Conservation (phyloP, 441 rosid genomes). For the Arabidopsis hybrid region DNA sequence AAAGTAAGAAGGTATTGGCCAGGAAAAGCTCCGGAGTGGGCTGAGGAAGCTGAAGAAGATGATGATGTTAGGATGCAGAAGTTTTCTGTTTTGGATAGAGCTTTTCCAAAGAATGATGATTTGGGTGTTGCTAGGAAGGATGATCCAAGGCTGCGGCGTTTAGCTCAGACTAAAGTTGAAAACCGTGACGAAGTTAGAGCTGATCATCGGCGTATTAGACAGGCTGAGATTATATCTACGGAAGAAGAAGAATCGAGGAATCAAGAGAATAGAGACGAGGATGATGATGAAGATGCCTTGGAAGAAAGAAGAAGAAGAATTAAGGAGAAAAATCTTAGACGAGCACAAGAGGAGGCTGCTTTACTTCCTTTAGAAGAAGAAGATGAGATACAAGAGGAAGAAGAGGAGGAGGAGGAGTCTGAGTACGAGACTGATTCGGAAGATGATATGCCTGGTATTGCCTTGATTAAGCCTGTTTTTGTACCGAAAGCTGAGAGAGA, state of each 20-base stretch:
- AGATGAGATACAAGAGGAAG: conserved; percentile 67
- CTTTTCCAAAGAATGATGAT: conserved; percentile 62
- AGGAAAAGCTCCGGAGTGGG: conserved; percentile 94
- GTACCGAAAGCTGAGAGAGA: conserved; percentile 87
- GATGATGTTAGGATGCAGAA: conserved; percentile 70
- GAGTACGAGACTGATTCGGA: conserved; percentile 96
- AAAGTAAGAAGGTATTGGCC: conserved; percentile 94
- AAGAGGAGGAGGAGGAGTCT: conserved; percentile 79
- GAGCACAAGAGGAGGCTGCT: conserved; percentile 70
- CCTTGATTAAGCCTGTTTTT: conserved; percentile 86
- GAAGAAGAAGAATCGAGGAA: conserved; percentile 71
- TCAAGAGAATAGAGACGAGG: conserved; percentile 64
- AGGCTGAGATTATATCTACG: conserved; percentile 81
- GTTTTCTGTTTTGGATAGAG: conserved; percentile 63
- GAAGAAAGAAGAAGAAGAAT: conserved; percentile 75
- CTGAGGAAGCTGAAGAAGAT: conserved; percentile 81
- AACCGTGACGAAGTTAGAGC: conserved; percentile 87
- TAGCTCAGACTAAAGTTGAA: conserved; percentile 75
- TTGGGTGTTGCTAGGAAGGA: conserved; percentile 56
- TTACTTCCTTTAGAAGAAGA: conserved; percentile 75
- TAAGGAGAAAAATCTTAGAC: conserved; percentile 65
- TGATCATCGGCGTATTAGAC: conserved; percentile 79
- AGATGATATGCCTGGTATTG: conserved; percentile 66
- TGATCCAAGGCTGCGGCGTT: conserved; percentile 86
- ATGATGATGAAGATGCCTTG: conserved; percentile 78